phyloP scores from a whole-genome alignment of 805 yeast genomes.

The Candida xyloterini region DNA sequence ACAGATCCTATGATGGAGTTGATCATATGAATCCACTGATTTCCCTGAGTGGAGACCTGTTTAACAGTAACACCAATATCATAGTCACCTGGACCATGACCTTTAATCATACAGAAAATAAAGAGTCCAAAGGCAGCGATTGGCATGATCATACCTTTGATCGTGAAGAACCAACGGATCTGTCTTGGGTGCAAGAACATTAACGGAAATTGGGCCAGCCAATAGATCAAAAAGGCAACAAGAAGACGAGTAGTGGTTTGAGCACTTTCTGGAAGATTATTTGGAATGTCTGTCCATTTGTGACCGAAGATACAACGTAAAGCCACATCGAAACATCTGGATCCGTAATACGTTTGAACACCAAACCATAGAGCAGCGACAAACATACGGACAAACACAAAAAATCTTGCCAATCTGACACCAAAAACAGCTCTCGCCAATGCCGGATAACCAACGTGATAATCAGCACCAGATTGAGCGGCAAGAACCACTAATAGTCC shows the following conservation, averaged over 20 bases:
- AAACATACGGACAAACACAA: conserved; percentile 36
- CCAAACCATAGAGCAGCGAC: conserved; percentile 41
- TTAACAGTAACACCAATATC: conserved; percentile 12
- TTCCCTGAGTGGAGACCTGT: conserved; percentile 9
- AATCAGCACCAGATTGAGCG: conserved; percentile 22
- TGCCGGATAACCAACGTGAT: conserved; percentile 39
- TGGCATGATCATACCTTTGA: conserved; percentile 21
- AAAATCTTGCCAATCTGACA: conserved; percentile 33
- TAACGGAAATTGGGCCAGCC: conserved; percentile 23
- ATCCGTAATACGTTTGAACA: conserved; percentile 37
- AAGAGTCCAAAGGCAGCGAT: conserved; percentile 21
- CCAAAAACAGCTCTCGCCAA: conserved; percentile 38
- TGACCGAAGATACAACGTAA: conserved; percentile 24
- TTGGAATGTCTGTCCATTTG: conserved; percentile 20
- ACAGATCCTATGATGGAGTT: conserved; percentile 26
- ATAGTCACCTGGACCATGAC: conserved; percentile 20
- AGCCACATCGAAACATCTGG: conserved; percentile 35
- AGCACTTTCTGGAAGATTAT: conserved; percentile 21
- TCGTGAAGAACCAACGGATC: conserved; percentile 20
- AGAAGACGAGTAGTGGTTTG: conserved; percentile 19
- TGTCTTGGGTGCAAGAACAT: conserved; percentile 22
- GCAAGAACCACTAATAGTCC: conserved; percentile 15
- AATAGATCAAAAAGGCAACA: conserved; percentile 20
- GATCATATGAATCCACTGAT: conserved; percentile 17
- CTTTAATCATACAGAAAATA: conserved; percentile 21